Conservation (phyloP, 768 basidiomycete species). For the Lentinula lateritia region DNA sequence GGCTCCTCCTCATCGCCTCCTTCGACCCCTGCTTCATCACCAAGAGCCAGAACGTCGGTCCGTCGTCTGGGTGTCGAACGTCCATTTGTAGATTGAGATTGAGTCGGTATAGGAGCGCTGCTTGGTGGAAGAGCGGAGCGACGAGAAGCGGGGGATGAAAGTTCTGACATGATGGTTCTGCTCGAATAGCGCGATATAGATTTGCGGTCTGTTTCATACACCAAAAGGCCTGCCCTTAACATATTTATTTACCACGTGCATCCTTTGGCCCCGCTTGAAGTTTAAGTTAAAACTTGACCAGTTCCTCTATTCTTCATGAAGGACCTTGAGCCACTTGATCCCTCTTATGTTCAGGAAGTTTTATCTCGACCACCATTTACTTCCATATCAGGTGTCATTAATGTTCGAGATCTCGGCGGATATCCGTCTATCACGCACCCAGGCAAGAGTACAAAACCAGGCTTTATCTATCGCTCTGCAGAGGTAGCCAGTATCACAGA, state of each 20-base stretch:
- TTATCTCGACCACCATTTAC: conserved; percentile 72
- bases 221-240: conserved; percentile 21
- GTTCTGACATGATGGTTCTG: conserved; percentile 9
- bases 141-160: background rate
- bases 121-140: conserved; percentile 32
- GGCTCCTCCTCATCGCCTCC: conserved; percentile 33
- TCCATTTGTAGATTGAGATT: conserved; percentile 12
- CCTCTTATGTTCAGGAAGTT: conserved; percentile 53
- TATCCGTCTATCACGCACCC: conserved; percentile 44
- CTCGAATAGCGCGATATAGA: background rate
- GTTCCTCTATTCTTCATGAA: conserved; percentile 25
- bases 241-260: background rate
- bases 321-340: conserved; percentile 62
- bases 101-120: conserved; percentile 28
- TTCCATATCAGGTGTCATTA: conserved; percentile 65
- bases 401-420: conserved; percentile 67
- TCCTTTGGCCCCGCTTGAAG: background rate
- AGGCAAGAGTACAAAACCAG: conserved; percentile 50
- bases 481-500: conserved; percentile 68
- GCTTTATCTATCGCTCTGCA: conserved; percentile 60
- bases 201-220: background rate
- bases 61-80: conserved; percentile 34
- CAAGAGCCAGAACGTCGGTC: conserved; percentile 50
- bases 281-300: background rate
- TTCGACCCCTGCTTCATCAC: conserved; percentile 49